Percentiles rank a stretch among this genome's conserved stretches.
These are phyloP conservation scores for Penicillium malachiteum DNA, from an alignment of 495 filamentous ascomycete species.

Conservation along the genomic window DNA sequence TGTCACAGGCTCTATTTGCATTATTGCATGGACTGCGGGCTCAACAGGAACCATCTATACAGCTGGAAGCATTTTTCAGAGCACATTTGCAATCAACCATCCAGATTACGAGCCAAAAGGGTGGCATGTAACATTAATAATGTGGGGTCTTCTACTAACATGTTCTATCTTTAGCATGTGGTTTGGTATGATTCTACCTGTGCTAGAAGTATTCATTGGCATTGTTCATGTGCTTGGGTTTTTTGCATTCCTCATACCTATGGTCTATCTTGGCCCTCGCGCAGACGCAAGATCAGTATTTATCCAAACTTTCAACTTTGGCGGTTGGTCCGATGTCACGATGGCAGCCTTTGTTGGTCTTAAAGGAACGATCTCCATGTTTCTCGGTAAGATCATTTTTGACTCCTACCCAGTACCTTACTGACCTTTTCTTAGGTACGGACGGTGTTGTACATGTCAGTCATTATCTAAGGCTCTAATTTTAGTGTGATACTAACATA, in stretches of 20 bases:
- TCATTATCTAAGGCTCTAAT: too few relatives aligned
- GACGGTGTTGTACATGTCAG: neutral
- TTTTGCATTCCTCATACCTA: slow-evolving; percentile 40
- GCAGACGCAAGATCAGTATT: slow-evolving; percentile 22
- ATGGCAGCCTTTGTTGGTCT: neutral
- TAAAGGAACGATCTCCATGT: neutral
- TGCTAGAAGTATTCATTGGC: neutral
- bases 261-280: slow-evolving; percentile 37
- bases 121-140: neutral
- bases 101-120: neutral
- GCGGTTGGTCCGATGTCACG: neutral
- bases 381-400: neutral
- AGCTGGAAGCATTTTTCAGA: neutral
- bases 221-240: slow-evolving; percentile 46
- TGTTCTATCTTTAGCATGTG: neutral
- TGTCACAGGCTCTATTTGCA: neutral
- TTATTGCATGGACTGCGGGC: neutral
- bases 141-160: neutral
- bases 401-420: neutral
- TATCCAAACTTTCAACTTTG: neutral
- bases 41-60: neutral
- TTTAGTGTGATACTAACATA: neutral
- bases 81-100: neutral
- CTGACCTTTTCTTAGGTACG: neutral
- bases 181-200: neutral